phyloP scores from a whole-genome alignment of 805 yeast species.

The Pichia exigua region DNA sequence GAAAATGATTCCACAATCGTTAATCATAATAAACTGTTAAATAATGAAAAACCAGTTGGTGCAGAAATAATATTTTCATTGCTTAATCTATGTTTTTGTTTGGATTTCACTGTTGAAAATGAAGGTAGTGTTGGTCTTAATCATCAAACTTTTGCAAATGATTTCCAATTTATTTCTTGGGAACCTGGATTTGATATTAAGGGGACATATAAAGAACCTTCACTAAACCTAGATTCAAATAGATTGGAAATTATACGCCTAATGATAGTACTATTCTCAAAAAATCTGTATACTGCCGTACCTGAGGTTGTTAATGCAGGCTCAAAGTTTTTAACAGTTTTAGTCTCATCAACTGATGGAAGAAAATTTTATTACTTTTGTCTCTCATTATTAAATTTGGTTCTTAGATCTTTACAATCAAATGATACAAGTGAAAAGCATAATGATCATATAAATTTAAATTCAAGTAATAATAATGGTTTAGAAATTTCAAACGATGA shows the following conservation, averaged over 20 bases:
- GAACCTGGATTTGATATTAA: slow-evolving; percentile 67
- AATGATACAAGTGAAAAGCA: slow-evolving; percentile 13
- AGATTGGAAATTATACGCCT: slow-evolving; percentile 62
- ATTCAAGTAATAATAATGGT: slow-evolving; percentile 33
- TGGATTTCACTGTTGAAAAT: slow-evolving; percentile 45
- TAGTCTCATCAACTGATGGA: slow-evolving; percentile 44
- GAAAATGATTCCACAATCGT: not conserved
- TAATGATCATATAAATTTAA: slow-evolving; percentile 2
- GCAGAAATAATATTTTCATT: slow-evolving; percentile 30
- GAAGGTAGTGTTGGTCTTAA: slow-evolving; percentile 1
- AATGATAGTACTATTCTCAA: slow-evolving; percentile 53
- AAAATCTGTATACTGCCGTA: slow-evolving; percentile 45
- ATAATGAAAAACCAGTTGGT: slow-evolving; percentile 28
- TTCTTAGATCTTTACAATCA: slow-evolving; percentile 41
- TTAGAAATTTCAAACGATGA: slow-evolving; percentile 26
- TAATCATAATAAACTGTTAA: not conserved
- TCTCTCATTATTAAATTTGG: slow-evolving; percentile 62
- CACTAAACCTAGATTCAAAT: slow-evolving; percentile 46
- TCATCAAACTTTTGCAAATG: slow-evolving; percentile 14
- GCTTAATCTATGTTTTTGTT: slow-evolving; percentile 44
- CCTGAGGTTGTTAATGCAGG: slow-evolving; percentile 41
- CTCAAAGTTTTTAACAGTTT: slow-evolving; percentile 50
- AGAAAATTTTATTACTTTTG: slow-evolving; percentile 42
- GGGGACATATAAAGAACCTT: slow-evolving; percentile 23
- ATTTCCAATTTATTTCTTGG: slow-evolving; percentile 49